Base-by-base conservation (phyloP, 2,329 filamentous ascomycete species). In the Tolypocladium amazonense region DNA sequence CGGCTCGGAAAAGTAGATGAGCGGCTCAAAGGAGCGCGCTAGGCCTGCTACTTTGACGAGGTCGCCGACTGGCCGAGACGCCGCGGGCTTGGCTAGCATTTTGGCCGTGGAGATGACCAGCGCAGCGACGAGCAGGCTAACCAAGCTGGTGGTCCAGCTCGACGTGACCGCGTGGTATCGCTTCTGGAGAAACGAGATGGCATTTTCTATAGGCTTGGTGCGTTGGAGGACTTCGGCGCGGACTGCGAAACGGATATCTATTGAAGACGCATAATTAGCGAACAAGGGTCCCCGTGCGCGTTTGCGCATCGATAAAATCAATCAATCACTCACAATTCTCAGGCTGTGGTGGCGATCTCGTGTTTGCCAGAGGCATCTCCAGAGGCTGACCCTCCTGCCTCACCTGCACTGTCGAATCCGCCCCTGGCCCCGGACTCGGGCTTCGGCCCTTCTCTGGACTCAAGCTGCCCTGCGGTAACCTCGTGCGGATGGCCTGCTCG, bases 1-100 rank as follows among this genome's bases (percentile, higher is more conserved):
- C 70, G 92, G 89, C 69, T 97, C 92, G 0, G 92, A 96, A 71
- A 95, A 96, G 76, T 94, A 94, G 63, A 97, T 95, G 53, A 97
- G 81, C 7, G 93, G 93, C 72, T 97, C 93, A 69, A 97, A 96
- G 12, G 91, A 91, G 67, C 90, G 90, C 56, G 92, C 92, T 64
- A 97, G 84, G 57, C 88, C 87, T 4, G 92, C 92, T 30, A 97
- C 88, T 72, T 96, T 96, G 70, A 96, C 88, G 20, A 97, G 81
- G 70, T 97, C 92, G 50, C 72, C 73, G 18, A 69, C 71, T 9
- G 73, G 73, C 6, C 71, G 71, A 3, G 71, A 67, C 3, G 71
- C 64, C 80, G 85, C 87, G 14, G 91, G 89, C 61, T 88, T 81
- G 57, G 90, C 83, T 20, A 95, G 75, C 12, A 84, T 80, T 62